Percentiles rank a stretch among this genome's conserved stretches.
phyloP scores from a whole-genome alignment of 352 stramenopile species.

The Phytophthora pistaciae region DNA sequence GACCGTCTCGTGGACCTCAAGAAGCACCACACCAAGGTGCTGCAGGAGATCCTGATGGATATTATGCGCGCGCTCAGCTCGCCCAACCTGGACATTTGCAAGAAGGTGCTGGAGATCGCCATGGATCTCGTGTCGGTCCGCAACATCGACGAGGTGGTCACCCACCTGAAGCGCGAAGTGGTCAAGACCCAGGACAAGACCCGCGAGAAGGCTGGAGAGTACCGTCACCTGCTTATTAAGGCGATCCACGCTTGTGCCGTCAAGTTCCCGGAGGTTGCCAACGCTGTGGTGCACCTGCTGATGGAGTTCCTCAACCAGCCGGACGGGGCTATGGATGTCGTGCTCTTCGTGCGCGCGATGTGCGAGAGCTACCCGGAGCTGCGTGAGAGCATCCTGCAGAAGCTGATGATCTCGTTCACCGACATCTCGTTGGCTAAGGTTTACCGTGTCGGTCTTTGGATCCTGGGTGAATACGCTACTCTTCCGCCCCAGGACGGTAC shows the following conservation, averaged over 20 bases:
- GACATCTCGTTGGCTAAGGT: constrained; percentile 96
- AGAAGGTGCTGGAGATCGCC: constrained; percentile 98
- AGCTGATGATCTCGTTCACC: constrained; percentile 95
- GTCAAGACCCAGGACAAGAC: constrained; percentile 91
- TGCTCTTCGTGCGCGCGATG: constrained; percentile 99
- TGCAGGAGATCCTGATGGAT: constrained; percentile 99
- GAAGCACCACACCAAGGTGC: constrained; percentile 96
- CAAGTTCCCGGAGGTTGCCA: constrained; percentile 98
- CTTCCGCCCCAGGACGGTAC: constrained; percentile 50
- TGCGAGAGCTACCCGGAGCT: constrained; percentile 97
- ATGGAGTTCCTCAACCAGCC: constrained; percentile 98
- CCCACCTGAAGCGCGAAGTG: constrained; percentile 91
- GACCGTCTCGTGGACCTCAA: constrained; percentile 98
- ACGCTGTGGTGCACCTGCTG: constrained; percentile 98
- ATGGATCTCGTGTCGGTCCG: constrained; percentile 97
- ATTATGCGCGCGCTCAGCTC: constrained; percentile 97
- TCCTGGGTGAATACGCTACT: constrained; percentile 94
- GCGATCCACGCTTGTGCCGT: constrained; percentile 98
- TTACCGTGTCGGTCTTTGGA: constrained; percentile 98
- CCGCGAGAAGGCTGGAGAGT: constrained; percentile 97
- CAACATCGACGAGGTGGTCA: constrained; percentile 98
- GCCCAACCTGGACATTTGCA: constrained; percentile 98
- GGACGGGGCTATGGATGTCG: constrained; percentile 98
- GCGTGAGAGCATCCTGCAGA: constrained; percentile 93
- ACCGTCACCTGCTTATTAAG: constrained; percentile 98